Base-by-base conservation (phyloP, 2,329 filamentous ascomycete species). In the Penicillium sp. region DNA sequence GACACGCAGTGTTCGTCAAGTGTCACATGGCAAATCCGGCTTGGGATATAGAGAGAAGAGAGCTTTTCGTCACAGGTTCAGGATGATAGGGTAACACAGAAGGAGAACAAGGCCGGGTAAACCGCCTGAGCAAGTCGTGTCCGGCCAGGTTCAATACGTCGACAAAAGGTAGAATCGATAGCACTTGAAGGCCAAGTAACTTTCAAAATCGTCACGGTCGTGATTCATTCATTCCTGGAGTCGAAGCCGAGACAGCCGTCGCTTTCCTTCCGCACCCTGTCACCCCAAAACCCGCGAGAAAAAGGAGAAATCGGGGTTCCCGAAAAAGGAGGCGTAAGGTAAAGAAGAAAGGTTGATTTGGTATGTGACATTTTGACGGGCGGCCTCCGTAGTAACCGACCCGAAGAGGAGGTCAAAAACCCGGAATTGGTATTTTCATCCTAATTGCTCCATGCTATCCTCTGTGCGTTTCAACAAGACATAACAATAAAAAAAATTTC, bases 1-100 rank as follows among this genome's bases (percentile, higher is more conserved):
- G 58, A 61, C 61, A 9, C 33, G 33, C 24, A 24, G 13, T 33
- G 50, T 41, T 38, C 24, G 34, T 41, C 39, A 46, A 66, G 63
- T 58, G 63, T 60, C 65, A 67, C 66, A 65, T 65, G 60, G 58
- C 61, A 63, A 61, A 64, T 66, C 57, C 59, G 62, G 65, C 56
- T 52, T 50, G 26, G n/a, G 32, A 25, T 24, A 11, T n/a, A 35
- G 40, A 26, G 26, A 34, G 7, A 27, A 42, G 11, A 13, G 11
- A 32, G 29, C 29, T 32, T 32, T 32, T 32, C 29, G 29, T 32
- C 29, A 11, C 29, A 32, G 29, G 29, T 32, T 32, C 11, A 32
- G 29, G 29, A 32, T 32, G 29, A 32, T 7, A 32, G 11, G 11
- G 29, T 11, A 5, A 11, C 7, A 11, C 29, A 32, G 11, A 32